Evolutionary conservation across 2,329 filamentous ascomycete species (phyloP).

Genomic region (Sporothrix dimorphospora): DNA sequence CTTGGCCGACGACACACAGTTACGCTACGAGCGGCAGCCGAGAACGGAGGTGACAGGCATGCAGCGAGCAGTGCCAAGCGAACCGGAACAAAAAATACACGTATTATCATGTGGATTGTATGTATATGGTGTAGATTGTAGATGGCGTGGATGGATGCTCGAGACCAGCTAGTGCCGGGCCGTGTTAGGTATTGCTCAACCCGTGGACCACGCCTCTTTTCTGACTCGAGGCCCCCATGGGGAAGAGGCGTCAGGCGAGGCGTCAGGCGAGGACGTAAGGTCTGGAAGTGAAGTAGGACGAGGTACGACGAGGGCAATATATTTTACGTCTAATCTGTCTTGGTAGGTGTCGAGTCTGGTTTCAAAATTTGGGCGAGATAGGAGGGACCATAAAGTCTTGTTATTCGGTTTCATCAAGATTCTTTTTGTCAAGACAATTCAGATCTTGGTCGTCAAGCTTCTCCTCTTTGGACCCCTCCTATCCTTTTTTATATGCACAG

Average conservation of each 20-base stretch:
- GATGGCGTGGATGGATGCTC: too few relatives aligned
- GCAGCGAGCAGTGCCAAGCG: background rate
- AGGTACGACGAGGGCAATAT: background rate
- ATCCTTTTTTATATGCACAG: background rate
- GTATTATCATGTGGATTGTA: background rate
- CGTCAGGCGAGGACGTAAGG: background rate
- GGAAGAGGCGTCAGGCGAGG: background rate
- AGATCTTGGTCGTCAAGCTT: background rate
- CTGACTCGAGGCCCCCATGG: background rate
- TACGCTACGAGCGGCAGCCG: too few relatives aligned
- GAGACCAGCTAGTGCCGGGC: background rate
- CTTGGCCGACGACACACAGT: background rate
- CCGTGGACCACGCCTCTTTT: background rate
- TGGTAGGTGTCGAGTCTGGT: background rate
- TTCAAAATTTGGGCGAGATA: background rate
- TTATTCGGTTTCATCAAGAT: background rate
- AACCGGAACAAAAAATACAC: background rate
- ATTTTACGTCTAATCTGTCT: background rate
- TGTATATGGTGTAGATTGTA: background rate
- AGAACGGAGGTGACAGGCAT: slow-evolving; percentile 16
- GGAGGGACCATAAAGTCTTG: background rate
- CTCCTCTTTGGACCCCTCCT: background rate
- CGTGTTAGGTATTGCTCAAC: background rate
- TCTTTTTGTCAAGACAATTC: background rate
- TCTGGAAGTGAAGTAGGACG: background rate